Conservation (phyloP, 805 yeast genomes). For the Ogataea haglerorum region DNA sequence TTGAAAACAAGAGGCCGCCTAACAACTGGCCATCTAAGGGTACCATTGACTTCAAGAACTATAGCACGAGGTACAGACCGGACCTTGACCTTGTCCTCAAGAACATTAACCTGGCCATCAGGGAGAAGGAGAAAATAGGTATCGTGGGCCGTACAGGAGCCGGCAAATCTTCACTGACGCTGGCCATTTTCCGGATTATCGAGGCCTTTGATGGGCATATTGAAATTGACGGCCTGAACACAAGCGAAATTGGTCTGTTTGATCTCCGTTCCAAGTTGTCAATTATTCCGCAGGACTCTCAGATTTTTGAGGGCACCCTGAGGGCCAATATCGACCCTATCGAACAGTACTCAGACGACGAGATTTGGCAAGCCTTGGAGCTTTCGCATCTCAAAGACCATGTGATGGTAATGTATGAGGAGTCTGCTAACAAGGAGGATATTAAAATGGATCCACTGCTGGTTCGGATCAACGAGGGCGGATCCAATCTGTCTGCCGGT, state of each 20-base stretch:
- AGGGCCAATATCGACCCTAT: conserved; percentile 88
- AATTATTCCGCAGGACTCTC: conserved; percentile 93
- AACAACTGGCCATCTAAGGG: conserved; percentile 73
- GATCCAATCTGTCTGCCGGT: conserved; percentile 78
- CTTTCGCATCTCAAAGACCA: conserved; percentile 74
- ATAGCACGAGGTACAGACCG: conserved; percentile 80
- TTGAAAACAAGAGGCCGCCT: conserved; percentile 56
- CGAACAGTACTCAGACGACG: conserved; percentile 60
- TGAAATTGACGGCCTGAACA: conserved; percentile 66
- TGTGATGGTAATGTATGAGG: conserved; percentile 50
- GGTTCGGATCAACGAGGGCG: conserved; percentile 33
- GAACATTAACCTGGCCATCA: conserved; percentile 58
- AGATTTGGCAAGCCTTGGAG: conserved; percentile 78
- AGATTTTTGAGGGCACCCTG: conserved; percentile 82
- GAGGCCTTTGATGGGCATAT: conserved; percentile 66
- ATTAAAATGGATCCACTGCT: conserved; percentile 28
- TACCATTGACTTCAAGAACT: conserved; percentile 60
- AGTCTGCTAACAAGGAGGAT: conserved; percentile 39
- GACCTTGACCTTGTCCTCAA: conserved; percentile 78
- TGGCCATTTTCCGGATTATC: conserved; percentile 81
- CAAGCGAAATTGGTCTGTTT: conserved; percentile 63
- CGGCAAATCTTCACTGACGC: conserved; percentile 82
- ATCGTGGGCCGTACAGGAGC: conserved; percentile 98
- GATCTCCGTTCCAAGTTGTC: conserved; percentile 77
- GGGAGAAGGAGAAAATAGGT: conserved; percentile 82